These are phyloP conservation scores for Escovopsis sp. DNA, from an alignment of 2,329 filamentous ascomycete genomes.

Conservation along the genomic window DNA sequence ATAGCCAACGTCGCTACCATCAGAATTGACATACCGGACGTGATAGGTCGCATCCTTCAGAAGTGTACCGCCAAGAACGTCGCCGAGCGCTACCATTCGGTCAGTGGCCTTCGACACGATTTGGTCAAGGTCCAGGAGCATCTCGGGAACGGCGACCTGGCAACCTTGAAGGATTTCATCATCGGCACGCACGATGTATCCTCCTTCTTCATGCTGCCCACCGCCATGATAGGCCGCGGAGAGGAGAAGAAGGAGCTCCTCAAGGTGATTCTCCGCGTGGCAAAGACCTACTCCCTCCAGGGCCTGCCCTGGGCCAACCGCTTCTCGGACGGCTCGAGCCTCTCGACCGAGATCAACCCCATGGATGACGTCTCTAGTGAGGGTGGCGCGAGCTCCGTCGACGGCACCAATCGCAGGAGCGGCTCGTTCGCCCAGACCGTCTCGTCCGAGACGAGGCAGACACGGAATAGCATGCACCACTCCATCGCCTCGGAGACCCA, in stretches of 20 bases:
- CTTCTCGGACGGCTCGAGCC: slow-evolving; percentile 37
- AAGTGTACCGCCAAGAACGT: slow-evolving; percentile 87
- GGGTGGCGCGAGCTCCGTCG: slow-evolving; percentile 37
- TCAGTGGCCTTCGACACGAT: slow-evolving; percentile 73
- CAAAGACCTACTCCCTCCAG: slow-evolving; percentile 43
- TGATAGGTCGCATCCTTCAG: slow-evolving; percentile 67
- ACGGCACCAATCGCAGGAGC: slow-evolving; percentile 33
- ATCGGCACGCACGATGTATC: slow-evolving; percentile 78
- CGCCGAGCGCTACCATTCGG: slow-evolving; percentile 76
- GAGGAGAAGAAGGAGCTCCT: slow-evolving; percentile 56
- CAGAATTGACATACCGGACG: slow-evolving; percentile 71
- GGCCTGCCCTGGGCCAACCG: slow-evolving; percentile 27
- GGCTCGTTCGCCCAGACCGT: slow-evolving; percentile 30
- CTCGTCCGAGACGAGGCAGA: slow-evolving; percentile 24
- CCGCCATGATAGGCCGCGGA: slow-evolving; percentile 64
- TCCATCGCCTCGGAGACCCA: slow-evolving; percentile 26
- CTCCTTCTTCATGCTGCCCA: slow-evolving; percentile 79
- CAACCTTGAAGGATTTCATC: slow-evolving; percentile 55
- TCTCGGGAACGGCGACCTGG: slow-evolving; percentile 57
- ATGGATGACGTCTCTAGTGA: slow-evolving; percentile 42
- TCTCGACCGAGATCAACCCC: slow-evolving; percentile 33
- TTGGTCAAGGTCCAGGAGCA: slow-evolving; percentile 58
- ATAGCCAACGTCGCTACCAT: slow-evolving; percentile 63
- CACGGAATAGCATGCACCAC: slow-evolving; percentile 24
- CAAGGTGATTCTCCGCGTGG: slow-evolving; percentile 60